Evolutionary conservation across 805 yeast genomes (phyloP).

Genomic region (Yamadazyma ubonensis): DNA sequence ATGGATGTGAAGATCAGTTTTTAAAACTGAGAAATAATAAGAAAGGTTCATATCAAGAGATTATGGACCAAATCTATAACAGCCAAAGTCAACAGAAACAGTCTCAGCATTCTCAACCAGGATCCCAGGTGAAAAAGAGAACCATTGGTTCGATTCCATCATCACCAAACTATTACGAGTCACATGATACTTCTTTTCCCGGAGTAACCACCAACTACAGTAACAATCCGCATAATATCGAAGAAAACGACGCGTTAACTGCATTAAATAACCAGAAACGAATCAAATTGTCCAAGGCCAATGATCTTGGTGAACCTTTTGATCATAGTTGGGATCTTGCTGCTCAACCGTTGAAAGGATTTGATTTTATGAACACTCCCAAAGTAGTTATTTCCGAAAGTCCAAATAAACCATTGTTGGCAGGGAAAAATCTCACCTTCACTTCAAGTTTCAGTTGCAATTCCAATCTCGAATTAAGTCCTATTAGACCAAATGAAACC

Average conservation of each 20-base stretch:
- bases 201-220: conserved; percentile 15
- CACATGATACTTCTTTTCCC: conserved; percentile 1
- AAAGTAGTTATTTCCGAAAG: conserved; percentile 30
- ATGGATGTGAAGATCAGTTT: conserved; percentile 81
- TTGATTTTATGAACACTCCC: conserved; percentile 19
- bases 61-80: conserved; percentile 38
- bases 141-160: conserved; percentile 30
- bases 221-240: neutral
- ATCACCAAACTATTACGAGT: conserved; percentile 26
- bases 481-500: conserved; percentile 54
- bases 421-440: conserved; percentile 46
- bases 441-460: conserved; percentile 67
- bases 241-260: neutral
- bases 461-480: conserved; percentile 63
- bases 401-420: conserved; percentile 41
- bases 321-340: conserved; percentile 8
- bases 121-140: conserved; percentile 7
- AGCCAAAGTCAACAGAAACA: neutral
- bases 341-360: too few species aligned
- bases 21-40: conserved; percentile 59
- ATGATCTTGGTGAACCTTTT: conserved; percentile 13
- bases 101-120: neutral
- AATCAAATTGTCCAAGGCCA: neutral
- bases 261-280: neutral
- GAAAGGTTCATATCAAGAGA: conserved; percentile 41